Base-by-base conservation (phyloP, 2,329 filamentous ascomycete species). In the Aspergillus sp. region DNA sequence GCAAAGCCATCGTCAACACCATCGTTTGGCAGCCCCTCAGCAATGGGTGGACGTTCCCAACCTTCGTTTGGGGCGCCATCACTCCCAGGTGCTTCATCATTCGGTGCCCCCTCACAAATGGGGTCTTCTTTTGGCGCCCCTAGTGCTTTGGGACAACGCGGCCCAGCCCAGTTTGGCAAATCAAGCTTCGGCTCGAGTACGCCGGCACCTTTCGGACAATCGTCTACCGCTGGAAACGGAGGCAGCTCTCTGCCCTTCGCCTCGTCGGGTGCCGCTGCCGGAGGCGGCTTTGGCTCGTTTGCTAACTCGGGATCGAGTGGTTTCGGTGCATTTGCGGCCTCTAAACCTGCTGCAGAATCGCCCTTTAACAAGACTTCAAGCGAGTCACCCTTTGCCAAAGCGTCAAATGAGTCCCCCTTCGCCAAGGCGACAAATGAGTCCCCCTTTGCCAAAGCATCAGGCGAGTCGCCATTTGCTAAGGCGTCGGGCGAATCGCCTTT, bases 281-380 rank as follows among this genome's bases (percentile, higher is more conserved):
- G 71, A 9, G 67, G 68, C 50, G 75, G 75, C 14, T 78, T 78
- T 62, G 70, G 74, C 49, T 70, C 71, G 2, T 73, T 75, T 60
- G 70, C 70, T 24, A 66, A 60, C 46, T 51, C 64, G 2, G 59
- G 65, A 45, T 52, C 64, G 2, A 58, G 65, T 16, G 69, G 69
- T 22, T 73, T 73, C 55, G 60, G 61, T 26, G 56, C 65, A 18
- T 63, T 74, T 54, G 65, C 66, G 6, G 53, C 67, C 2, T 55
- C 68, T 5, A 71, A 72, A 52, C 63, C 63, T 32, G 55, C 66
- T 20, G 64, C 63, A 63, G 69, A 67, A 39, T 61, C 63, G 63
- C 65, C 73, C 2, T 74, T 76, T 57, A 69, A 63, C 6, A 66
- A 68, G 52, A 55, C 66, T 2, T 59, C 63, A 12, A 50, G 61